phyloP scores from a whole-genome alignment of 2,329 filamentous ascomycete species.

The Trichoderma sp. region DNA sequence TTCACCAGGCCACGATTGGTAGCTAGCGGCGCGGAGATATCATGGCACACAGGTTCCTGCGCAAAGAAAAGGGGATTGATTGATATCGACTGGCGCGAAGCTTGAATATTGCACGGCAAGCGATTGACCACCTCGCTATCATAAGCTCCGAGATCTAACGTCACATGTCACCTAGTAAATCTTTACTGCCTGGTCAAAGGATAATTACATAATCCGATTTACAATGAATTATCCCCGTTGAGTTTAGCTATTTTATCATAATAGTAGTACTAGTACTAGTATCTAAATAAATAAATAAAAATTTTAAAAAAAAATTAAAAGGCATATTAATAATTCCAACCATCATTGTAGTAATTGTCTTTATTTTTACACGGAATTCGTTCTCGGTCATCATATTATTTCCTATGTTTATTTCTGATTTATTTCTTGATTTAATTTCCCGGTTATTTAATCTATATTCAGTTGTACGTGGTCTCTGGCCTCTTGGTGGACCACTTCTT shows the following conservation, averaged over 20 bases:
- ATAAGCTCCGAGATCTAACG: background rate
- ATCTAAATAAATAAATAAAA: too few species aligned
- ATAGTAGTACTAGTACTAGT: too few species aligned
- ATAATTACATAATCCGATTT: background rate
- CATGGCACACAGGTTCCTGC: background rate
- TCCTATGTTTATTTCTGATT: background rate
- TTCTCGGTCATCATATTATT: too few species aligned
- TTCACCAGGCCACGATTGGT: background rate
- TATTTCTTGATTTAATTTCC: background rate
- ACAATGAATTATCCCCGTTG: background rate
- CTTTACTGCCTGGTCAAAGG: background rate
- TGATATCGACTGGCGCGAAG: background rate
- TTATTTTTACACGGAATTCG: background rate
- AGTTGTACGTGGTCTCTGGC: background rate
- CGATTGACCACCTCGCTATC: background rate
- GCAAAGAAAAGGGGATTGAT: background rate
- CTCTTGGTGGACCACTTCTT: background rate
- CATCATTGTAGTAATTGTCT: too few species aligned
- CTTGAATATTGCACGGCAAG: background rate
- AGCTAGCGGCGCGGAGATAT: background rate
- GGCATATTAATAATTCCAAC: too few species aligned
- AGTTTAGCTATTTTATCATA: background rate
- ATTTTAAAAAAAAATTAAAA: too few species aligned
- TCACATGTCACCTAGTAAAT: background rate
- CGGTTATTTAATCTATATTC: background rate